Percentiles rank a stretch among this genome's conserved stretches.
Conservation (phyloP, 164 flowering plant species). For the Nelumbo lutea region DNA sequence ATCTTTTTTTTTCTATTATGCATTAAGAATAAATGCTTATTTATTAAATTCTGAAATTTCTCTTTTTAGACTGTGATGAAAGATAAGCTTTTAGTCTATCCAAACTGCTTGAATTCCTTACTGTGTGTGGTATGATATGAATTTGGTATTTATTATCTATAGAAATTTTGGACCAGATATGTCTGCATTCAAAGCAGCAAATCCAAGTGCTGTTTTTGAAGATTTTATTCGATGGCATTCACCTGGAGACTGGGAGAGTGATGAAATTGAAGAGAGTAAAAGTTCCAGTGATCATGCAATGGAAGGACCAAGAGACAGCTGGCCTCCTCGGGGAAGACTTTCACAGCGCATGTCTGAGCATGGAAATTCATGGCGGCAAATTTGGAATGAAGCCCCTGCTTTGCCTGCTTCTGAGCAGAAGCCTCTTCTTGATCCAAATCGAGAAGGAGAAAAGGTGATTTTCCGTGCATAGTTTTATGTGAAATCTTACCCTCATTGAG, state of each 20-base stretch:
- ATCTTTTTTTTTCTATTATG: no score
- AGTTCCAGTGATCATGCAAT: conserved; percentile 1
- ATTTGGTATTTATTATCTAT: neutral
- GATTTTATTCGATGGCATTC: conserved; percentile 99
- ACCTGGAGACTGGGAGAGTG: conserved; percentile 84
- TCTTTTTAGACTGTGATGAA: neutral
- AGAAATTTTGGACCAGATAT: conserved; percentile 53
- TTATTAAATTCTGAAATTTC: neutral
- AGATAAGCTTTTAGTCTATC: neutral
- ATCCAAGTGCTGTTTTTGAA: conserved; percentile 90
- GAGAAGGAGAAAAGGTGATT: conserved; percentile 92
- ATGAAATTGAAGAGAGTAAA: conserved; percentile 17
- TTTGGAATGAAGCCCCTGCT: conserved; percentile 79
- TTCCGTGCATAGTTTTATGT: neutral
- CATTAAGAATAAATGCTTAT: no score
- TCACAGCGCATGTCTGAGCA: conserved; percentile 79
- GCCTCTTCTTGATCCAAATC: conserved; percentile 78
- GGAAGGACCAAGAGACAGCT: conserved; percentile 25
- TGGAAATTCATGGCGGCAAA: conserved; percentile 81
- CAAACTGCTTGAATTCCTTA: neutral
- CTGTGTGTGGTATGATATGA: neutral
- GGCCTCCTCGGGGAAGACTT: conserved; percentile 95
- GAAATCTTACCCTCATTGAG: neutral
- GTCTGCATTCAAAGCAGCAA: conserved; percentile 99
- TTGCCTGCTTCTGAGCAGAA: conserved; percentile 85